These are phyloP conservation scores for Hypericum androsaemum DNA, from an alignment of 345 rosid species.

Conservation along the genomic window DNA sequence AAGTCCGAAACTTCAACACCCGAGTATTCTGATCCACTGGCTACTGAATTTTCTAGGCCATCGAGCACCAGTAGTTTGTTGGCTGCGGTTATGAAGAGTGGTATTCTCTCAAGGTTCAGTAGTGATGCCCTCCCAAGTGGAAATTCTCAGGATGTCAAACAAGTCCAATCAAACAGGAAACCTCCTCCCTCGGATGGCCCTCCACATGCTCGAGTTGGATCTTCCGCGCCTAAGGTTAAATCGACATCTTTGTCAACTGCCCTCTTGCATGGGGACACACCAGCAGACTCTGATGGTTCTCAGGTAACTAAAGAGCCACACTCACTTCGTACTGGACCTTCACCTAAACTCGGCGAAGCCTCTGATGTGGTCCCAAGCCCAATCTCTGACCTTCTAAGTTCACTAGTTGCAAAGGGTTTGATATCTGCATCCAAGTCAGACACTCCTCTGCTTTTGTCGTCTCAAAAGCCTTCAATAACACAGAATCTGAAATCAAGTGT, in stretches of 20 bases:
- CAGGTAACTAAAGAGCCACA: slow-evolving; percentile 34
- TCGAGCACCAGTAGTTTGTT: slow-evolving; percentile 54
- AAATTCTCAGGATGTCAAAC: slow-evolving; percentile 21
- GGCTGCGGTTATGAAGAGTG: slow-evolving; percentile 71
- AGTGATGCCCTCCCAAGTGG: slow-evolving; percentile 23
- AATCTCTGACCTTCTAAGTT: slow-evolving; percentile 67
- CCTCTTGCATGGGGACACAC: slow-evolving; percentile 20
- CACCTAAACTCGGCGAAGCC: slow-evolving; percentile 28
- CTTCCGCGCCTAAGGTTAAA: slow-evolving; percentile 25
- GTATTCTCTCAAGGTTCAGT: slow-evolving; percentile 40
- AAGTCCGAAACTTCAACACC: slow-evolving; percentile 23
- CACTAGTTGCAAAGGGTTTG: slow-evolving; percentile 87
- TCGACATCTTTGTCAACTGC: slow-evolving; percentile 25
- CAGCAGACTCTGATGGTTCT: slow-evolving; percentile 19
- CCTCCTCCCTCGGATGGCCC: slow-evolving; percentile 32
- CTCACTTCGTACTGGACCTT: slow-evolving; percentile 32
- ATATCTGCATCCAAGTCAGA: slow-evolving; percentile 65
- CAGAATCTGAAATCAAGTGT: slow-evolving; percentile 30
- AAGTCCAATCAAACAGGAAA: slow-evolving; percentile 25
- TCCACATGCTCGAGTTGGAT: slow-evolving; percentile 17
- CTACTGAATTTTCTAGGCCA: slow-evolving; percentile 32
- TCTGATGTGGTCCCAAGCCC: slow-evolving; percentile 44
- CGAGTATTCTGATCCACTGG: slow-evolving; percentile 25
- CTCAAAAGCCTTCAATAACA: slow-evolving; percentile 22
- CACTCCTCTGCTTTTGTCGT: slow-evolving; percentile 23